These are phyloP conservation scores for Sporothrix pallida DNA, from an alignment of 2,329 filamentous ascomycete genomes.

Conservation along the genomic window DNA sequence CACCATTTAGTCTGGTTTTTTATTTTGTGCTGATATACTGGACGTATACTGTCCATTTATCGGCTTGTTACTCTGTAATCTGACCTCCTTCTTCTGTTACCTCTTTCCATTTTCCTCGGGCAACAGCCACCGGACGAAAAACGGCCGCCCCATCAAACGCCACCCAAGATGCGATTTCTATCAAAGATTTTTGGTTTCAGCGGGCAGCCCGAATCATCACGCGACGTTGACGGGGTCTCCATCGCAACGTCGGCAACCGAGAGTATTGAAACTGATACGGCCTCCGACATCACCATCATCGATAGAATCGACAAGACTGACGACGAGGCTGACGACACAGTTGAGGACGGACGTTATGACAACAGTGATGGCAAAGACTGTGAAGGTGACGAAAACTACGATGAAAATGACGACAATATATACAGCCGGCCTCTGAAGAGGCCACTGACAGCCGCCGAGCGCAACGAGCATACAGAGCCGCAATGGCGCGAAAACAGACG, in stretches of 20 bases:
- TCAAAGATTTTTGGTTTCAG: background rate
- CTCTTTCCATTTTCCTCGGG: background rate
- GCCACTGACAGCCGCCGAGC: background rate
- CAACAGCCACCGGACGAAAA: background rate
- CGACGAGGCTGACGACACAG: background rate
- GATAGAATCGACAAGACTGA: background rate
- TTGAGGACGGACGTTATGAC: background rate
- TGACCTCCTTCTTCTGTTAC: background rate
- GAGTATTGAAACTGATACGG: background rate
- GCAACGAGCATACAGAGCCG: background rate
- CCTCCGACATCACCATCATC: background rate
- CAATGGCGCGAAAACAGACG: background rate
- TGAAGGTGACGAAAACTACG: background rate
- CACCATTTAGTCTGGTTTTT: background rate
- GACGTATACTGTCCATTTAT: background rate
- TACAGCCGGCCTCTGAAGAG: background rate
- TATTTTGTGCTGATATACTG: background rate
- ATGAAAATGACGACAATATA: background rate
- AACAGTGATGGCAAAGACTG: too few species aligned
- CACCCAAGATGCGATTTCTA: background rate
- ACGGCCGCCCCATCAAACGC: background rate
- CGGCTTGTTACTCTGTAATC: background rate
- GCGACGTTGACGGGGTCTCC: background rate
- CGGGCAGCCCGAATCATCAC: background rate
- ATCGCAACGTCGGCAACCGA: background rate